Percentiles rank a stretch among this genome's conserved stretches.
phyloP scores from a whole-genome alignment of 768 basidiomycete genomes.

The Lanmaoa pseudosensibilis region DNA sequence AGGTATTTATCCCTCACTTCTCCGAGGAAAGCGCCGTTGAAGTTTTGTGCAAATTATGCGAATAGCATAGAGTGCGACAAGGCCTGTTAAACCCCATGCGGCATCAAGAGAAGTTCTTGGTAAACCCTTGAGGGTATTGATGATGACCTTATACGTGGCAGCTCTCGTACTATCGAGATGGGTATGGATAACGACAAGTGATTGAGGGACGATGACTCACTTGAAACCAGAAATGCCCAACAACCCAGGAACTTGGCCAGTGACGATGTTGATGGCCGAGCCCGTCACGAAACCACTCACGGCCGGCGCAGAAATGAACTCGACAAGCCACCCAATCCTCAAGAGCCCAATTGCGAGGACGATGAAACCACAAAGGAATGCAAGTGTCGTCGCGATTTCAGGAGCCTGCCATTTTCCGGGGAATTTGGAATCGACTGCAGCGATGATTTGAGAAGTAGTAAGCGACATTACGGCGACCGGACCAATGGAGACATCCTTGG shows the following conservation, averaged over 20 bases:
- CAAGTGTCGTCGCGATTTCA: slow-evolving; percentile 79
- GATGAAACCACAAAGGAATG: slow-evolving; percentile 89
- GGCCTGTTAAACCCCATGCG: slow-evolving; percentile 82
- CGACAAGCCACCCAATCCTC: slow-evolving; percentile 90
- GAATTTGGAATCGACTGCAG: slow-evolving; percentile 52
- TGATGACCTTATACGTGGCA: slow-evolving; percentile 83
- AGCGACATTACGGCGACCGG: slow-evolving; percentile 99
- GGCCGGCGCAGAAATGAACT: slow-evolving; percentile 87
- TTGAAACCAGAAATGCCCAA: slow-evolving; percentile 86
- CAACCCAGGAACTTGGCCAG: slow-evolving; percentile 84
- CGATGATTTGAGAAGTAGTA: slow-evolving; percentile 79
- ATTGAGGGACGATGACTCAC: slow-evolving; percentile 43
- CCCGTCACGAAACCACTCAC: slow-evolving; percentile 96
- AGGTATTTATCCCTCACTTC: slow-evolving; percentile 42
- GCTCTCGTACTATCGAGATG: slow-evolving; percentile 67
- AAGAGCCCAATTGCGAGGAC: slow-evolving; percentile 87
- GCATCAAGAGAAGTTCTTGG: slow-evolving; percentile 75
- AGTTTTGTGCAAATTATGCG: slow-evolving; percentile 54
- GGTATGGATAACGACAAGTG: neutral
- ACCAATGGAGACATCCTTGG: slow-evolving; percentile 98
- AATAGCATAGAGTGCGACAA: slow-evolving; percentile 69
- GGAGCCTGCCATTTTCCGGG: slow-evolving; percentile 62
- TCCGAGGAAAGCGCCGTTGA: slow-evolving; percentile 58
- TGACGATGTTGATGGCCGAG: slow-evolving; percentile 89
- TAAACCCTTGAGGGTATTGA: slow-evolving; percentile 87